Percentiles rank a stretch among this genome's conserved stretches.
Conservation (phyloP, 208 protist species). For the Wallacemonas sp. region DNA sequence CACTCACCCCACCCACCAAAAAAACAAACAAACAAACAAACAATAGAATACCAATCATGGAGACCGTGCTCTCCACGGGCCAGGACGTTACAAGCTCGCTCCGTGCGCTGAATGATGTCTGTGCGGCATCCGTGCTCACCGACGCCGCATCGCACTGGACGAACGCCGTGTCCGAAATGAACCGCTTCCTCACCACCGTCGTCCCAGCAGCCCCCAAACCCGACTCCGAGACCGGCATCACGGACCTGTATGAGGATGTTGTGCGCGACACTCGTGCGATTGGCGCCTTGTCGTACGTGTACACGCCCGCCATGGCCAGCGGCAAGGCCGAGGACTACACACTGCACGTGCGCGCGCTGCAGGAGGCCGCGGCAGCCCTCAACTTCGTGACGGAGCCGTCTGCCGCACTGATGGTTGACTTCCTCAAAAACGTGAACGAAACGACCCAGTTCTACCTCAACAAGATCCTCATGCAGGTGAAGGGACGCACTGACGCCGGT, state of each 20-base stretch:
- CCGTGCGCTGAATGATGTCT: background rate
- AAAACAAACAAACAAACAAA: background rate
- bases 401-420: slow-evolving; percentile 7
- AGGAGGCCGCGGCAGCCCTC: slow-evolving; percentile 14
- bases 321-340: slow-evolving; percentile 3
- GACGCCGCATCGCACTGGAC: background rate
- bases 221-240: background rate
- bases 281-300: slow-evolving; percentile 1
- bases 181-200: slow-evolving; percentile 10
- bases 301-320: background rate
- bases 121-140: background rate
- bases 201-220: background rate
- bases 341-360: slow-evolving; percentile 9
- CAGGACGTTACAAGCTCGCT: background rate
- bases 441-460: slow-evolving; percentile 10
- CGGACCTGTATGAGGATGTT: slow-evolving; percentile 15
- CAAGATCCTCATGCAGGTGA: slow-evolving; percentile 8
- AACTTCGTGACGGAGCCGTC: background rate
- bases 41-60: background rate
- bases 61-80: slow-evolving; percentile 3
- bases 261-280: background rate
- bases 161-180: background rate
- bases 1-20: background rate
- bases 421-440: background rate
- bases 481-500: background rate